phyloP scores from a whole-genome alignment of 257 asterid species.

The Fraxinus excelsior region DNA sequence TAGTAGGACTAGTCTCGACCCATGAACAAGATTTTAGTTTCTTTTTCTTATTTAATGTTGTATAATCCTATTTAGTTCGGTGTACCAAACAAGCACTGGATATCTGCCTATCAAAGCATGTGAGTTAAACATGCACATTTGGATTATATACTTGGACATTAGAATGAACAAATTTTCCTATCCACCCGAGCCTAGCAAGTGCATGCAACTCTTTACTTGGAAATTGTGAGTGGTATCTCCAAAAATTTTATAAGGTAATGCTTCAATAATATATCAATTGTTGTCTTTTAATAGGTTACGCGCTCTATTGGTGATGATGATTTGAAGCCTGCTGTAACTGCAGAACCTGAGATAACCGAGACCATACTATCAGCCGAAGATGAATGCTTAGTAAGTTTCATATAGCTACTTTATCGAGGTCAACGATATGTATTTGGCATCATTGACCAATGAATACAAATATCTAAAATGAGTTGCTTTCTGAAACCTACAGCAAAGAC shows the following conservation, averaged over 20 bases:
- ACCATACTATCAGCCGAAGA: constrained; percentile 64
- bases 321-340: constrained; percentile 93
- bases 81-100: not conserved
- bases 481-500: not conserved
- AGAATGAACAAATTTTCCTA: not conserved
- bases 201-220: not conserved
- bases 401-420: no score
- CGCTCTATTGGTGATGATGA: constrained; percentile 97
- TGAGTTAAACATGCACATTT: not conserved
- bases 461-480: not conserved
- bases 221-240: constrained; percentile 10
- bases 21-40: not conserved
- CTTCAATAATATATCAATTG: not conserved
- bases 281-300: constrained; percentile 61
- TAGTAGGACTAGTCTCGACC: no score
- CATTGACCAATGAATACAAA: not conserved
- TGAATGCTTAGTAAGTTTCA: constrained; percentile 71
- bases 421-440: not conserved
- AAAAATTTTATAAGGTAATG: not conserved
- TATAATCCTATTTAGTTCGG: no score
- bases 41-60: not conserved
- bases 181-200: not conserved
- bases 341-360: constrained; percentile 90
- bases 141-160: not conserved
- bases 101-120: not conserved